These are phyloP conservation scores for Metarhizium humberi DNA, from an alignment of 2,329 filamentous ascomycete genomes.

Conservation along the genomic window DNA sequence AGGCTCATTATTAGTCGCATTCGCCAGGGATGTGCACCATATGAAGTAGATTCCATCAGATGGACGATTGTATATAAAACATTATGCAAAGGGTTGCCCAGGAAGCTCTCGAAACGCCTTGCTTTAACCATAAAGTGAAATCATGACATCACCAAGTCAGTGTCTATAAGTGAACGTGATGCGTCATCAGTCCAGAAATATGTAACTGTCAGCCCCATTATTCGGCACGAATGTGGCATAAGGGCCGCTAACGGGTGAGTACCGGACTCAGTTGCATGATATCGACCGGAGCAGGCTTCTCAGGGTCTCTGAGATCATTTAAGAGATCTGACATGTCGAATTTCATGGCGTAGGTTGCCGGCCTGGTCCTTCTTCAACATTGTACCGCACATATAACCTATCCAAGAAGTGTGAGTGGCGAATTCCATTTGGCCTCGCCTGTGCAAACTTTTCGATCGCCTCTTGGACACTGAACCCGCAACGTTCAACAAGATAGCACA, in stretches of 20 bases:
- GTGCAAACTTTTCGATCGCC: conserved; percentile 71
- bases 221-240: neutral
- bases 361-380: conserved; percentile 4
- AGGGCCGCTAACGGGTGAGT: neutral
- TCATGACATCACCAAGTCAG: neutral
- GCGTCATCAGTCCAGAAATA: neutral
- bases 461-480: conserved; percentile 62
- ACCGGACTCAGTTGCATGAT: neutral
- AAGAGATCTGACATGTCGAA: too few species aligned
- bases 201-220: neutral
- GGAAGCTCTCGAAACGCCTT: neutral
- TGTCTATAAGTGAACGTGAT: neutral
- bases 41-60: neutral
- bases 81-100: neutral
- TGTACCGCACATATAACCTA: conserved; percentile 70
- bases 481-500: conserved; percentile 81
- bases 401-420: conserved; percentile 85
- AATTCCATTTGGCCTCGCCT: conserved; percentile 70
- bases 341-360: neutral
- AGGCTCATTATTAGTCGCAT: neutral
- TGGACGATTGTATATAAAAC: neutral
- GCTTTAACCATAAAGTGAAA: neutral
- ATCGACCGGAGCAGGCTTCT: neutral
- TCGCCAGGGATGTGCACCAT: neutral
- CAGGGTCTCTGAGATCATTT: neutral